Conservation (phyloP, 208 protist genomes). For the Leishmania major region DNA sequence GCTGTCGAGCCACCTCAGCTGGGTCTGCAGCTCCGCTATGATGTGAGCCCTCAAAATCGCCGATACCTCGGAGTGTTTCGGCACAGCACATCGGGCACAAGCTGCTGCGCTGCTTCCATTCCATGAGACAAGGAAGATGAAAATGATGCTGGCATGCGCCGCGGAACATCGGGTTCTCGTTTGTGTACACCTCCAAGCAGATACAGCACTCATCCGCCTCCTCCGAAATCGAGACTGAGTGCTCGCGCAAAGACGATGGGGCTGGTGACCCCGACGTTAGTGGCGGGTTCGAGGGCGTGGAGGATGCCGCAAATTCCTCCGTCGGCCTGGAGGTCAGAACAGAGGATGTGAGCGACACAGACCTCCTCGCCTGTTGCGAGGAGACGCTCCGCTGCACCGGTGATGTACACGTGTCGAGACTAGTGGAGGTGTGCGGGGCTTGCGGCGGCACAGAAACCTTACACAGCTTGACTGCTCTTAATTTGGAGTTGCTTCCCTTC, state of each 20-base stretch:
- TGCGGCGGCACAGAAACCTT: not conserved
- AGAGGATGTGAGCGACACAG: not conserved
- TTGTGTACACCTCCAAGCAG: constrained; percentile 69
- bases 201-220: constrained; percentile 79
- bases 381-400: not conserved
- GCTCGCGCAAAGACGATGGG: not conserved
- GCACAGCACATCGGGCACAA: constrained; percentile 73
- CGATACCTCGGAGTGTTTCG: constrained; percentile 52
- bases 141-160: constrained; percentile 73
- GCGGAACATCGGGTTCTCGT: constrained; percentile 61
- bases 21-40: not conserved
- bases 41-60: constrained; percentile 22
- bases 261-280: too few relatives aligned
- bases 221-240: constrained; percentile 6
- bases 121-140: constrained; percentile 69
- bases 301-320: not conserved
- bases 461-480: not conserved
- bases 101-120: constrained; percentile 84
- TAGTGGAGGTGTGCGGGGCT: not conserved
- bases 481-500: not conserved
- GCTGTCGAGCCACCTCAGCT: constrained; percentile 9
- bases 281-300: not conserved
- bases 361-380: not conserved
- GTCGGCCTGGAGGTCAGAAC: not conserved
- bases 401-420: not conserved